Evolutionary conservation across 345 rosid genomes (phyloP).

Genomic region (Populus deltoides): DNA sequence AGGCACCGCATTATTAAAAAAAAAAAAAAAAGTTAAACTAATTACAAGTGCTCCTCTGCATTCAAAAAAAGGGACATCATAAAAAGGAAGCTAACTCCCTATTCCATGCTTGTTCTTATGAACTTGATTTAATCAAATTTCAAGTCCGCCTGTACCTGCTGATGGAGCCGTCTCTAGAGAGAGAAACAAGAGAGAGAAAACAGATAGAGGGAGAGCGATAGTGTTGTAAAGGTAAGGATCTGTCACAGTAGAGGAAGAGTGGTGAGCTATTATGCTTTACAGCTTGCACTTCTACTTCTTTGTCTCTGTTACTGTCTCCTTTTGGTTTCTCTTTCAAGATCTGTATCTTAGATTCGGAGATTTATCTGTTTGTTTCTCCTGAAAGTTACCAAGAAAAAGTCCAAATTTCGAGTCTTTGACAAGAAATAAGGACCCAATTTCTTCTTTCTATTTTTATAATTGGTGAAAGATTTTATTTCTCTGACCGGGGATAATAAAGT

Average conservation of each 20-base stretch:
- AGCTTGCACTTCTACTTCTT: not conserved
- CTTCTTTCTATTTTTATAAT: not conserved
- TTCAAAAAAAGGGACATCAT: not conserved
- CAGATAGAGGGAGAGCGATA: slow-evolving; percentile 6
- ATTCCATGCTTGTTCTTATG: not conserved
- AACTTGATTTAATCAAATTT: slow-evolving; percentile 31
- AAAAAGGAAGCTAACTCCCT: not conserved
- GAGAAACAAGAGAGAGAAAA: slow-evolving; percentile 14
- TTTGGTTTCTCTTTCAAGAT: not conserved
- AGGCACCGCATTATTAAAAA: not conserved
- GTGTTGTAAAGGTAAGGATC: slow-evolving; percentile 32
- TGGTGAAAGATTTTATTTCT: not conserved
- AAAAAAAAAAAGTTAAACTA: not conserved
- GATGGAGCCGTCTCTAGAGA: not conserved
- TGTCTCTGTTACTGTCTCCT: not conserved
- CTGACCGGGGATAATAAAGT: not conserved
- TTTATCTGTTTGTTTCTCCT: slow-evolving; percentile 22
- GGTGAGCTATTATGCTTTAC: slow-evolving; percentile 19
- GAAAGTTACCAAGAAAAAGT: not conserved
- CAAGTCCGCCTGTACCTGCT: slow-evolving; percentile 15
- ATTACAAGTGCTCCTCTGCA: not conserved
- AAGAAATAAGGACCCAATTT: not conserved
- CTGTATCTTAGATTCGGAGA: not conserved
- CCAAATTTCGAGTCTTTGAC: not conserved
- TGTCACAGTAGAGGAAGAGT: not conserved